Conservation (phyloP, 2,329 filamentous ascomycete genomes). For the Sporothrix mexicana region DNA sequence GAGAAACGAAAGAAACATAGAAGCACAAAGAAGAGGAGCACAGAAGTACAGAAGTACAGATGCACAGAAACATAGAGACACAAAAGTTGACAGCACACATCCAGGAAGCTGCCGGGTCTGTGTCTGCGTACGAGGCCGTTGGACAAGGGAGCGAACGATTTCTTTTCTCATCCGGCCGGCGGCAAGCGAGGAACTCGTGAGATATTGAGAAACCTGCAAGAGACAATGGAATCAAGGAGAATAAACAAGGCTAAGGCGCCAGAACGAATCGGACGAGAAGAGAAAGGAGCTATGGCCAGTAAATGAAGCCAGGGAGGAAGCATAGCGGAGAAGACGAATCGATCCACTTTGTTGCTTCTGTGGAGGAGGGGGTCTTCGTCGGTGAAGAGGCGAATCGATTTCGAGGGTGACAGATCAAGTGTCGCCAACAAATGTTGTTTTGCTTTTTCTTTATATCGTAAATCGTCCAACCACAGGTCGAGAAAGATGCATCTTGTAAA, state of each 20-base stretch:
- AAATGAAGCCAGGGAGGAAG: constrained; percentile 1
- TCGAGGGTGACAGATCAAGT: no score
- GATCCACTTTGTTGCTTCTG: background rate
- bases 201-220: background rate
- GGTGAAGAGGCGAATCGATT: background rate
- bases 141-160: background rate
- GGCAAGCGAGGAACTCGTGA: background rate
- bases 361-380: no score
- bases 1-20: background rate
- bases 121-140: background rate
- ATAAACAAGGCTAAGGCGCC: background rate
- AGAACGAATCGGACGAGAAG: background rate
- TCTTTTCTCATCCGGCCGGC: background rate
- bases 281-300: background rate
- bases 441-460: constrained; percentile 43
- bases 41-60: background rate
- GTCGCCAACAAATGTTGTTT: background rate
- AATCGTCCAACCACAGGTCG: constrained; percentile 50
- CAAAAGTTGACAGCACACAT: constrained; percentile 13
- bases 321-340: background rate
- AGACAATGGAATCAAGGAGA: constrained; percentile 5
- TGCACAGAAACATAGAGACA: background rate
- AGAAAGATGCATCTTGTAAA: constrained; percentile 18
- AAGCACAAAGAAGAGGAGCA: background rate
- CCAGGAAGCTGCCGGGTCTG: background rate